Percentiles rank a stretch among this genome's conserved stretches.
Conservation (phyloP, 352 stramenopile genomes). For the Phytopythium kandeliae region DNA sequence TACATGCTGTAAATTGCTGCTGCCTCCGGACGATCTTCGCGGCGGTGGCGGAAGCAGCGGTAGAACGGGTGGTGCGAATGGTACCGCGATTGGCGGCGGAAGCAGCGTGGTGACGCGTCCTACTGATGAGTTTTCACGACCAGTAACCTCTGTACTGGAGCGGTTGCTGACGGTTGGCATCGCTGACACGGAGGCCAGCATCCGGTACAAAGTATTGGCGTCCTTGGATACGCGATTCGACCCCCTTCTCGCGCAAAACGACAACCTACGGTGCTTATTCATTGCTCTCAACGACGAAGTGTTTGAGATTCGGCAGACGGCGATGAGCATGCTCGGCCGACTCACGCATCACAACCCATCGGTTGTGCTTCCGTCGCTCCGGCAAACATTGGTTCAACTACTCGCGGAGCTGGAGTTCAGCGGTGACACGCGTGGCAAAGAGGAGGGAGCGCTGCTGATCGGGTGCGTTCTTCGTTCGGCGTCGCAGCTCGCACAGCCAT, state of each 20-base stretch:
- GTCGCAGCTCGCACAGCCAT: slow-evolving; percentile 72
- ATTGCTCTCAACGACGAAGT: slow-evolving; percentile 86
- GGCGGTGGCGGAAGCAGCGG: neutral
- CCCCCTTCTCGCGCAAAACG: slow-evolving; percentile 68
- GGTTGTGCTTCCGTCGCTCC: slow-evolving; percentile 71
- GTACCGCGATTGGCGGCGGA: slow-evolving; percentile 10
- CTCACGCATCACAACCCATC: slow-evolving; percentile 85
- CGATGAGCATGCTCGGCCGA: slow-evolving; percentile 83
- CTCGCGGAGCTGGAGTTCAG: slow-evolving; percentile 84
- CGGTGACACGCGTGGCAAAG: slow-evolving; percentile 72
- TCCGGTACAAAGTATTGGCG: slow-evolving; percentile 71
- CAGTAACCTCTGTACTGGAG: slow-evolving; percentile 73
- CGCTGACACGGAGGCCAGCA: slow-evolving; percentile 81
- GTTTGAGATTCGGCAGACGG: slow-evolving; percentile 84
- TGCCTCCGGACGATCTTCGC: slow-evolving; percentile 63
- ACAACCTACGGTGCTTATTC: slow-evolving; percentile 82
- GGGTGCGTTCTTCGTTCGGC: slow-evolving; percentile 76
- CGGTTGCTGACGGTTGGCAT: slow-evolving; percentile 81
- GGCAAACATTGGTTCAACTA: slow-evolving; percentile 82
- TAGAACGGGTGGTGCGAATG: neutral
- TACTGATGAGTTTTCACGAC: slow-evolving; percentile 68
- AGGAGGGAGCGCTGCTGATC: slow-evolving; percentile 78
- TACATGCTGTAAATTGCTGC: slow-evolving; percentile 81
- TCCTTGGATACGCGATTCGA: slow-evolving; percentile 83
- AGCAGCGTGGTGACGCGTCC: slow-evolving; percentile 27